These are phyloP conservation scores for Leishmania lainsoni DNA, from an alignment of 208 protist species.

Conservation along the genomic window DNA sequence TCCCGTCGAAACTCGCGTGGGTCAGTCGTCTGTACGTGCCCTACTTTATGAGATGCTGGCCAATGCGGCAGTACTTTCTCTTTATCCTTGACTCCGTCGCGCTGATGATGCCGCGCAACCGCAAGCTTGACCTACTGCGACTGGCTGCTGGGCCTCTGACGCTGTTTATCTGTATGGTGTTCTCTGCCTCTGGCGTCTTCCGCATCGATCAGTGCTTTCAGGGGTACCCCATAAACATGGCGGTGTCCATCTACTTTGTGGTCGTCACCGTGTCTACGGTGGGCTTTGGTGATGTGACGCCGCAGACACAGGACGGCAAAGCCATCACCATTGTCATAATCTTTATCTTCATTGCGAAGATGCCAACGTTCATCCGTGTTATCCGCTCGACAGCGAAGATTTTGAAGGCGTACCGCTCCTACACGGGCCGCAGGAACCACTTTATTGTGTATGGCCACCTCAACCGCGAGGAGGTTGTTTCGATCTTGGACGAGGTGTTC, in stretches of 20 bases:
- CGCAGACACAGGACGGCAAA: constrained; percentile 61
- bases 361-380: constrained; percentile 84
- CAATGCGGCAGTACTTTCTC: constrained; percentile 87
- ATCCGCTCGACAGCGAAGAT: constrained; percentile 66
- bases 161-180: constrained; percentile 80
- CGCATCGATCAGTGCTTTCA: constrained; percentile 77
- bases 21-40: constrained; percentile 86
- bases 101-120: constrained; percentile 59
- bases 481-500: constrained; percentile 87
- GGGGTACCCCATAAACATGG: constrained; percentile 62
- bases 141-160: constrained; percentile 64
- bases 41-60: constrained; percentile 85
- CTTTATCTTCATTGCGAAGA: constrained; percentile 79
- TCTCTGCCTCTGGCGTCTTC: constrained; percentile 69
- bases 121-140: constrained; percentile 71
- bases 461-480: constrained; percentile 67
- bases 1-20: constrained; percentile 48
- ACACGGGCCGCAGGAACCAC: constrained; percentile 69
- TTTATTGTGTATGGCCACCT: constrained; percentile 86
- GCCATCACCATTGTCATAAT: constrained; percentile 78
- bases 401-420: constrained; percentile 62
- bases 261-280: constrained; percentile 83
- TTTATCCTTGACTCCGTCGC: constrained; percentile 82
- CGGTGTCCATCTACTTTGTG: constrained; percentile 73
- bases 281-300: constrained; percentile 84